phyloP scores from a whole-genome alignment of 305 asterid species.

The Withania somnifera region DNA sequence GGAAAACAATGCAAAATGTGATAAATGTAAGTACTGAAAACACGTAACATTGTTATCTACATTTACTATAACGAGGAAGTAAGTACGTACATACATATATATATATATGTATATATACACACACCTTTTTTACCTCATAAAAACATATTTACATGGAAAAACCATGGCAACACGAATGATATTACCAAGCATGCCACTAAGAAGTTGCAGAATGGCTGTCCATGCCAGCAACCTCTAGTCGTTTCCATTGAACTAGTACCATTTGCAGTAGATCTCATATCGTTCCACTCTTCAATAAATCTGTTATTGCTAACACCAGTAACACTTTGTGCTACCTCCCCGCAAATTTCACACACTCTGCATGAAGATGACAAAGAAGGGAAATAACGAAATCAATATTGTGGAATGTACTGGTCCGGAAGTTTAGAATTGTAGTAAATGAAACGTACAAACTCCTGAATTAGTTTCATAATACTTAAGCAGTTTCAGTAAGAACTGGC shows the following conservation, averaged over 20 bases:
- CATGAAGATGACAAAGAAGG: not conserved
- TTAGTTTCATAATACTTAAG: not conserved
- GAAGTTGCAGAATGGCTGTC: constrained; percentile 60
- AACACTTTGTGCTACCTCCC: constrained; percentile 43
- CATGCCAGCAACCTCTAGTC: constrained; percentile 36
- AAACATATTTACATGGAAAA: constrained; percentile 42
- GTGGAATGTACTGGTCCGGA: not conserved
- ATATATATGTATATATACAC: too few species aligned
- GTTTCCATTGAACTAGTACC: constrained; percentile 7
- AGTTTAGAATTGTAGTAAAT: not conserved
- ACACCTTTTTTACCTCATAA: not conserved
- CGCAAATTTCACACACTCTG: constrained; percentile 77
- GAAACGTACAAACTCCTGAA: not conserved
- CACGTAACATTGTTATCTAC: not conserved
- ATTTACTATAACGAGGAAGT: not conserved
- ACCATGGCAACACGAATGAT: constrained; percentile 74
- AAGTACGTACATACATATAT: too few species aligned
- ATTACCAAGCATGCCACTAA: constrained; percentile 63
- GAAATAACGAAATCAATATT: not conserved
- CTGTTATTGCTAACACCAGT: constrained; percentile 30
- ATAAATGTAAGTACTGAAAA: not conserved
- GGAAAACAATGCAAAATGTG: not conserved
- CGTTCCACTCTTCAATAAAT: constrained; percentile 66
- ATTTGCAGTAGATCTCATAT: constrained; percentile 14
- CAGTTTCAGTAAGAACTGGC: not conserved